Evolutionary conservation across 192 early-diverging fungal genomes (phyloP), one percentile per base, ranked within the genome.

Genomic region (Coemansia sp.): DNA sequence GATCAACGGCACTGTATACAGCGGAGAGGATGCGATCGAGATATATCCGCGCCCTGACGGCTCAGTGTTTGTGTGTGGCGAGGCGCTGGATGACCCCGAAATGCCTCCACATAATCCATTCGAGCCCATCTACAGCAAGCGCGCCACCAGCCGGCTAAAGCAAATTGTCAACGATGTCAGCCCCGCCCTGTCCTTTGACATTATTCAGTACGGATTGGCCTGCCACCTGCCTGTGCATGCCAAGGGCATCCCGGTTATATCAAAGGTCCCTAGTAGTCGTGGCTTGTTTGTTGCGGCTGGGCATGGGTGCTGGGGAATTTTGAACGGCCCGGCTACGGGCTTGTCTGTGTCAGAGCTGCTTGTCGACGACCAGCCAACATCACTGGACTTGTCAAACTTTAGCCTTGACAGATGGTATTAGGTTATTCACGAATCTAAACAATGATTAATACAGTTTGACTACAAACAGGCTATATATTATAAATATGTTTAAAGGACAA

Each of bases 1-100:
- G 63, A 83, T 83, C 72, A 83, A 83, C 42, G 80, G 75, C 72
- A 83, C 80, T 8, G 75, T 78, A 41, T 83, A 83, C 66, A 78
- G 66, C 35, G 80, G 80, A 45, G 80, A 83, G 48, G 75, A 83
- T 27, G 80, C 80, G 3, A 83, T 83, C 33, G 80, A 83, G 62
- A 83, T 83, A 16, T 83, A 83, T 27, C 75, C 80, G 21, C 68
- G 80, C n/a, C 71, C 71, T 1, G 75, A 83, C 44, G 80, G 80
- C 27, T 77, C 80, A 13, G 80, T 83, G 14, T 83, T 77, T 78
- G 76, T 83, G 8, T 83, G 80, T 50, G 80, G 80, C 34, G 80
- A 83, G 56, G 80, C 80, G 4, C 67, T 83, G 53, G 80, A 83
- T 41, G 75, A 77, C 40, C 75, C 74, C 3, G 75, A 83, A 59